Evolutionary conservation across 768 basidiomycete genomes (phyloP).

Genomic region (Boletus reticuloceps): DNA sequence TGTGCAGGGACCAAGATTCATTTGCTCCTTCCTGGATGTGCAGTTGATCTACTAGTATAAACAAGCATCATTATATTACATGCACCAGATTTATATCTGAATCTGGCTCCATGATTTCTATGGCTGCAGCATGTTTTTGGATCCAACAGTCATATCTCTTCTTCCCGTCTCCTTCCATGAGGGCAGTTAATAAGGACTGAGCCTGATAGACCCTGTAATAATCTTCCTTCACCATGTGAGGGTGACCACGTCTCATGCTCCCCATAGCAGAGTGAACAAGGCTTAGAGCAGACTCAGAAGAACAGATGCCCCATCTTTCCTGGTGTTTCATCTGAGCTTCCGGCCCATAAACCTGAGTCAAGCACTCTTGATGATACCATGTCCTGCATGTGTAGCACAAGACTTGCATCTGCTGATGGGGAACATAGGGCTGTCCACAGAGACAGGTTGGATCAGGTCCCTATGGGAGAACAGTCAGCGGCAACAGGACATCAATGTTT

Average conservation of each 20-base stretch:
- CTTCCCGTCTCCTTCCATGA: neutral
- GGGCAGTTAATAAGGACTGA: constrained; percentile 5
- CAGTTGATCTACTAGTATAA: too few species aligned
- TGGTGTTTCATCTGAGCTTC: neutral
- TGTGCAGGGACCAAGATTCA: too few species aligned
- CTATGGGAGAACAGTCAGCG: neutral
- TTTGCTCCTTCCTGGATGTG: too few species aligned
- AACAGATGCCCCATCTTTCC: neutral
- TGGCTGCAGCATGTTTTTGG: neutral
- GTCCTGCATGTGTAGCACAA: neutral
- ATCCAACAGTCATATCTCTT: neutral
- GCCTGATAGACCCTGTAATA: constrained; percentile 4
- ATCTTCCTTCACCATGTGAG: neutral
- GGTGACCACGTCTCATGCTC: neutral
- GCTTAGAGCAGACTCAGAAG: rapidly evolving
- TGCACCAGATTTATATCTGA: neutral
- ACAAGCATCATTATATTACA: neutral
- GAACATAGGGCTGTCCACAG: neutral
- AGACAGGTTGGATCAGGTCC: neutral
- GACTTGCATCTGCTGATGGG: neutral
- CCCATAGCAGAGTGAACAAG: neutral
- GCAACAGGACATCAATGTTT: neutral
- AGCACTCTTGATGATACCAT: neutral
- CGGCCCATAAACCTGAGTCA: rapidly evolving
- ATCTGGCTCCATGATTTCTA: neutral